Evolutionary conservation across 164 flowering plant genomes (phyloP), one percentile per base, ranked within the genome.

Genomic region (Macadamia integrifolia): DNA sequence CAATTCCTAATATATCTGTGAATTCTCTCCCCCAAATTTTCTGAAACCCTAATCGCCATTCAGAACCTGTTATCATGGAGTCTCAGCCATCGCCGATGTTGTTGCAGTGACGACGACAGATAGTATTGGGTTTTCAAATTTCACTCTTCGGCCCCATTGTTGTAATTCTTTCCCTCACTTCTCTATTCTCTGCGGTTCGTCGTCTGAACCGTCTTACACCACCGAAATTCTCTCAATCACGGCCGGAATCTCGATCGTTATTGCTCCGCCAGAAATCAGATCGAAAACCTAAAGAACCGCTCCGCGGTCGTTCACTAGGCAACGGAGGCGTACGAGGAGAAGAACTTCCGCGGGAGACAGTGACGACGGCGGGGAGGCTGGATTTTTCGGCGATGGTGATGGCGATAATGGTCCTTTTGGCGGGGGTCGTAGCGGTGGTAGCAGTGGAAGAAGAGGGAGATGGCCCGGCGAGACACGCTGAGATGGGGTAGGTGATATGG

Each of bases 201-300:
- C 50, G 29, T 58, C 67, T 3, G 62, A 50, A 6, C 43, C 23
- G 23, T 23, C 23, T 23, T 23, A 11, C 6, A n/a, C 71, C 18
- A 42, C 65, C 15, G 75, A 77, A 48, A 30, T 17, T 40, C 71
- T 74, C 40, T 80, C 75, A 14, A 74, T 86, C 50, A 80, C 84
- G 57, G 78, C 87, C 2, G 23, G 23, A 23, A 23, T 23, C 23
- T 23, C 23, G 23, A 23, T 23, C 23, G 58, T 80, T 55, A 14
- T 83, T 6, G 88, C 90, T 30, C 80, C 88, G 56, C 88, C 89
- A 12, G 69, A 81, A 5, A 79, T 82, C 40, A 79, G 73, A 55
- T 66, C 80, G 6, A 71, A 67, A 31, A 32, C 71, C 6, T 56
- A 55, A 49, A 66, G 74, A 64, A 63, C 79, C 13, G 69, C 75